Base-by-base conservation (phyloP, 345 rosid genomes). In the Eucalyptus curtisii region DNA sequence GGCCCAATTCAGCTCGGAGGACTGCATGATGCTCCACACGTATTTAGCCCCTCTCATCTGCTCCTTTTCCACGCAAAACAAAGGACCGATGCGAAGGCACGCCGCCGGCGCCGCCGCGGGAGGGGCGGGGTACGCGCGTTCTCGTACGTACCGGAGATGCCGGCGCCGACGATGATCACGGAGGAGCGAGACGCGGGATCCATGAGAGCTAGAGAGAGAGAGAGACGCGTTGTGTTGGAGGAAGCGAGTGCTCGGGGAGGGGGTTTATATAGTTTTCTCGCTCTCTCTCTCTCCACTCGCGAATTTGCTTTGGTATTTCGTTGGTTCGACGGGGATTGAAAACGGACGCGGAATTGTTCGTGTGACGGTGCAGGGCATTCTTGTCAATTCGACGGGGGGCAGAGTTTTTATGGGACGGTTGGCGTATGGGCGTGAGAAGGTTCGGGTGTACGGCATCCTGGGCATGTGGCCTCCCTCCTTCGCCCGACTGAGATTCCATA, bases 141-240 rank as follows among this genome's bases (percentile, higher is more conserved):
- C 30, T 8, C 22, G 31, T 8, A 49, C 20, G 31, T 80, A 97
- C 99, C 99, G 90, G 99, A 97, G 90, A 97, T 90, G 24, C 99
- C 99, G 50, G 99, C 99, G 87, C 99, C 99, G 95, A 97, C 92
- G 89, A 97, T 87, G 92, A 97, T 94, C 91, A 95, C 97, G 92
- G 99, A 94, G 91, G 95, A 89, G 86, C 93, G 91, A 85, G 93
- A 88, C 85, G 95, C 87, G 5, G 95, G 87, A 49, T 93, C 94
- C 96, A 93, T 93, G 44, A 42, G 50, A 10, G 82, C 4, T 87
- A 91, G 95, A 17, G 50, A 14, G 86, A 10, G 94, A 81, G 90
- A 37, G 94, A 89, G 76, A n/a, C 1, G 82, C 27, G 5, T n/a
- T n/a, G 37, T 13, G 40, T 5, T 11, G 87, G 24, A 47, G 25